These are phyloP conservation scores for Pachyrhizus erosus DNA, from an alignment of 306 rosid genomes.

Conservation along the genomic window DNA sequence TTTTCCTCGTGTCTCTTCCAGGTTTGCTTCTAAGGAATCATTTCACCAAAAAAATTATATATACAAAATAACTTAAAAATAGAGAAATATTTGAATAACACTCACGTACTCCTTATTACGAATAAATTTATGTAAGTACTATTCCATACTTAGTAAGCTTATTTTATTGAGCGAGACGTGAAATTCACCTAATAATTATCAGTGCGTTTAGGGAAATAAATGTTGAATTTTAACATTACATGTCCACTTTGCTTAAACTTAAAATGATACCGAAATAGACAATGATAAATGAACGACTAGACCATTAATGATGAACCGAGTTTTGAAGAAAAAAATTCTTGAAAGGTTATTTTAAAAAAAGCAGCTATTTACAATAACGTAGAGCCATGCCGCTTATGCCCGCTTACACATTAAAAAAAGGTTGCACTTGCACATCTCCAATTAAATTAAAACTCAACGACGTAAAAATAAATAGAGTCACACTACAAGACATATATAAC, in stretches of 20 bases:
- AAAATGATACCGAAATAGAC: neutral
- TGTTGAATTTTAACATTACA: neutral
- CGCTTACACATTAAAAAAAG: neutral
- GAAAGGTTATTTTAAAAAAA: neutral
- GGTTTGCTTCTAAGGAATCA: neutral
- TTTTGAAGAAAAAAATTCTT: neutral
- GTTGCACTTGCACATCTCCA: neutral
- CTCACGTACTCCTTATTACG: neutral
- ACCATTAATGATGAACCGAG: too few relatives aligned
- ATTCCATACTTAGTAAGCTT: neutral
- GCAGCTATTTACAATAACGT: neutral
- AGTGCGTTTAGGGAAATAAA: neutral
- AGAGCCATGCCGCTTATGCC: neutral
- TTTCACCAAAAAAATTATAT: neutral
- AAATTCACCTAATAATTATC: neutral
- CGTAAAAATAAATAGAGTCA: neutral
- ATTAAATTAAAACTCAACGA: neutral
- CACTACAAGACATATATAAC: slow-evolving; percentile 12
- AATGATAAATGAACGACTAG: neutral
- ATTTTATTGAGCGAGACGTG: neutral
- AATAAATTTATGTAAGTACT: neutral
- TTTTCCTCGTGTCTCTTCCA: neutral
- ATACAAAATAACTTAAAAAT: neutral
- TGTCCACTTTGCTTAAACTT: neutral
- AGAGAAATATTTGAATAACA: neutral